These are phyloP conservation scores for Raphanus raphanistrum DNA, from an alignment of 345 rosid species.

Conservation along the genomic window DNA sequence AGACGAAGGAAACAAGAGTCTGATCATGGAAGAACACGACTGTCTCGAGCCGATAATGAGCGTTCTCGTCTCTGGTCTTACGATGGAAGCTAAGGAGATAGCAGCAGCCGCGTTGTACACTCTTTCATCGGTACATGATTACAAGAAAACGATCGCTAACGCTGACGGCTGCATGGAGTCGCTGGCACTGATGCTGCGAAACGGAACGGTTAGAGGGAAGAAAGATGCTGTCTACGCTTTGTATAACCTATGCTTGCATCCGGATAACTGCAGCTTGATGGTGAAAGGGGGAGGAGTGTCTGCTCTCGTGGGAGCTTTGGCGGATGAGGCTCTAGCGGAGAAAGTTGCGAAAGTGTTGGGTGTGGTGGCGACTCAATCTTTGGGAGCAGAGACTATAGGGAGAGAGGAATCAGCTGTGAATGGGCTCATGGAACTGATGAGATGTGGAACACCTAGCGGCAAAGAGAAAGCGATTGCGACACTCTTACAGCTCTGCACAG, in stretches of 20 bases:
- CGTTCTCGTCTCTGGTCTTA: background rate
- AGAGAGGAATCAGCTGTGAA: constrained; percentile 52
- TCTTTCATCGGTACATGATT: background rate
- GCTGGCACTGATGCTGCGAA: constrained; percentile 40
- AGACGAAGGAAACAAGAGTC: background rate
- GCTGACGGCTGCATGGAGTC: background rate
- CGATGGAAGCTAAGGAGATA: background rate
- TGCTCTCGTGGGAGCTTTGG: constrained; percentile 63
- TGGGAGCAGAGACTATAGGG: constrained; percentile 68
- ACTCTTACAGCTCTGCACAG: constrained; percentile 71
- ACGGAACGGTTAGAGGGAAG: constrained; percentile 71
- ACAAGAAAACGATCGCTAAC: background rate
- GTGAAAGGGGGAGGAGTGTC: constrained; percentile 56
- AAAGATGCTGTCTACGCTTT: constrained; percentile 75
- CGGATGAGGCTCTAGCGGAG: constrained; percentile 63
- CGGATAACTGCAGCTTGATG: constrained; percentile 63
- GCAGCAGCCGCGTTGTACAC: background rate
- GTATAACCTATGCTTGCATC: constrained; percentile 64
- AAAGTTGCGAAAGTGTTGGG: constrained; percentile 71
- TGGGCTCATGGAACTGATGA: constrained; percentile 45
- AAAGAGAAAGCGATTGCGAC: constrained; percentile 65
- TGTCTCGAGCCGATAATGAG: background rate
- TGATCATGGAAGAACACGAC: background rate
- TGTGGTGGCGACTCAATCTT: constrained; percentile 53
- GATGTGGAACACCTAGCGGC: constrained; percentile 75